A percentile compares a stretch with the other conserved stretches of the same genome.
These are phyloP conservation scores for Haplosporangium sp. DNA, from an alignment of 371 early-diverging fungal species.

Conservation along the genomic window DNA sequence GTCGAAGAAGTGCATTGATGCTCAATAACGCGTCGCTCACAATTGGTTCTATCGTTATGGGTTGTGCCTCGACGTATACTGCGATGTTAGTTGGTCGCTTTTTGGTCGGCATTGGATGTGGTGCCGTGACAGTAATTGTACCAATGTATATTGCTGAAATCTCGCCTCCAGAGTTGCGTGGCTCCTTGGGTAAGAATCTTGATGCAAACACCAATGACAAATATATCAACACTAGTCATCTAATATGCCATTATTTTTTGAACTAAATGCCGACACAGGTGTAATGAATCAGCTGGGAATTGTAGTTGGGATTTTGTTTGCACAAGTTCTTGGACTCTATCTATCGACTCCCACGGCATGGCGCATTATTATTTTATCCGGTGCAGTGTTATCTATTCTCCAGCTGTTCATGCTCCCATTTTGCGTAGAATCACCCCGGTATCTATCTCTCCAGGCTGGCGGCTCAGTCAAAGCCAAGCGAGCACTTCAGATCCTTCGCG, in stretches of 20 bases:
- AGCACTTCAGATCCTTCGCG: slow-evolving; percentile 70
- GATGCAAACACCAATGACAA: background rate
- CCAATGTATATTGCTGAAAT: slow-evolving; percentile 92
- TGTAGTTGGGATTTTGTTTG: slow-evolving; percentile 82
- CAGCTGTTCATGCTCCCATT: slow-evolving; percentile 75
- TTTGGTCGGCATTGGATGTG: slow-evolving; percentile 87
- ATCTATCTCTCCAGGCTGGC: slow-evolving; percentile 66
- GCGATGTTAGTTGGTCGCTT: slow-evolving; percentile 82
- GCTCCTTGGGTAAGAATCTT: slow-evolving; percentile 68
- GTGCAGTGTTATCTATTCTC: slow-evolving; percentile 67
- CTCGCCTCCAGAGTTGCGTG: slow-evolving; percentile 79
- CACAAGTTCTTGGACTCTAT: slow-evolving; percentile 73
- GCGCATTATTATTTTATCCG: slow-evolving; percentile 73
- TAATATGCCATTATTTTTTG: background rate
- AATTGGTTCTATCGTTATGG: slow-evolving; percentile 75
- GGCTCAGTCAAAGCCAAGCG: slow-evolving; percentile 66
- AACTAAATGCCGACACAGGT: slow-evolving; percentile 13
- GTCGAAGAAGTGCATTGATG: slow-evolving; percentile 79
- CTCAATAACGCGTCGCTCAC: slow-evolving; percentile 72
- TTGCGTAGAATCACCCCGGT: slow-evolving; percentile 86
- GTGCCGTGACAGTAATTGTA: slow-evolving; percentile 84
- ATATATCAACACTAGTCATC: background rate
- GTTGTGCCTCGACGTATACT: slow-evolving; percentile 62
- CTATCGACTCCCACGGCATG: slow-evolving; percentile 71
- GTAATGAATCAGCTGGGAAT: slow-evolving; percentile 86